These are phyloP conservation scores for Penicillium samsonianum DNA, from an alignment of 495 filamentous ascomycete genomes.

Conservation along the genomic window DNA sequence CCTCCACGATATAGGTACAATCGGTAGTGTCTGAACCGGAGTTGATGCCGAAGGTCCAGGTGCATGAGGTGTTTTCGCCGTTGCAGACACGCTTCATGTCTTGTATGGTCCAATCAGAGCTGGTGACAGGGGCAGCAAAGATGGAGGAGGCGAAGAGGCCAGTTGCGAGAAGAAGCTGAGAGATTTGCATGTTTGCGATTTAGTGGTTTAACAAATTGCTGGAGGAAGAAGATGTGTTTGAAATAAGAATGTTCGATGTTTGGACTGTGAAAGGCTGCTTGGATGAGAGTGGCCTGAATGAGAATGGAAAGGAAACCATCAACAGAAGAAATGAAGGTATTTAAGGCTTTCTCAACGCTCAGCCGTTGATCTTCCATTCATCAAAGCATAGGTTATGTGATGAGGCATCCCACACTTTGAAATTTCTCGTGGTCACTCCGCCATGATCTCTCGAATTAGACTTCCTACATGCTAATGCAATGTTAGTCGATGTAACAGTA, in stretches of 20 bases:
- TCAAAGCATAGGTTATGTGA: not conserved
- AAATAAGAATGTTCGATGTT: not conserved
- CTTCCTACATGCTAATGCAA: not conserved
- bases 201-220: not conserved
- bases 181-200: constrained; percentile 49
- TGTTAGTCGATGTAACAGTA: not conserved
- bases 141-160: constrained; percentile 40
- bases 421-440: not conserved
- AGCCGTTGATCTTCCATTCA: not conserved
- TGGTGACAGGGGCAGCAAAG: constrained; percentile 38
- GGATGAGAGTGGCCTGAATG: too few relatives aligned
- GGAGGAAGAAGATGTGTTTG: not conserved
- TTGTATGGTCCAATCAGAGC: constrained; percentile 50
- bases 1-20: constrained; percentile 46
- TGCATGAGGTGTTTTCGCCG: constrained; percentile 44
- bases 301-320: not conserved
- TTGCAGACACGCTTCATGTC: constrained; percentile 52
- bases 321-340: not conserved
- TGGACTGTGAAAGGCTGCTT: not conserved
- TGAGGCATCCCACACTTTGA: not conserved
- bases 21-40: constrained; percentile 32
- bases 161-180: constrained; percentile 38
- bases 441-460: constrained; percentile 2
- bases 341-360: not conserved
- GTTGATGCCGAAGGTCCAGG: constrained; percentile 50